Conservation (phyloP, 306 rosid genomes). For the Quercus robur region DNA sequence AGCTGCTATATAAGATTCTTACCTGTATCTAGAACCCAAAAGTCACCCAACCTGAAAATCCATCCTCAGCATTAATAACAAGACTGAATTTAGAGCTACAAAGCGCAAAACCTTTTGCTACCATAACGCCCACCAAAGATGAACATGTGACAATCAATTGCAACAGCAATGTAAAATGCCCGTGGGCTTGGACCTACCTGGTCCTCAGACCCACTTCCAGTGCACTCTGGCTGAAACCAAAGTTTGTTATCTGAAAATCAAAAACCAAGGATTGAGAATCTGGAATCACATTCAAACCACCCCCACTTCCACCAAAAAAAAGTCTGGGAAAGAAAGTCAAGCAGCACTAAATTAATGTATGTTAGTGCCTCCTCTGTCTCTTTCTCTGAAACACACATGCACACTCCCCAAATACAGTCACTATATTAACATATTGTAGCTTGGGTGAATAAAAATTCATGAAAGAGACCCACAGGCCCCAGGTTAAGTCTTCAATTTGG, state of each 20-base stretch:
- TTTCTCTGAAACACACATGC: not conserved
- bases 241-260: constrained; percentile 56
- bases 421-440: not conserved
- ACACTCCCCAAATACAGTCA: not conserved
- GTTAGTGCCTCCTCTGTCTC: too few species aligned
- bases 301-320: too few species aligned
- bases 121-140: constrained; percentile 90
- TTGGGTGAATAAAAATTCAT: not conserved
- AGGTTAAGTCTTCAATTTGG: too few species aligned
- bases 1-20: too few species aligned
- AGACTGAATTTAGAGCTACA: too few species aligned
- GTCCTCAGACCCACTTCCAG: constrained; percentile 74
- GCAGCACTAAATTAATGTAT: too few species aligned
- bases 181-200: constrained; percentile 87
- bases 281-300: not conserved
- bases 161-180: constrained; percentile 84
- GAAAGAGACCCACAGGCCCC: not conserved
- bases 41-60: too few species aligned
- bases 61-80: too few species aligned
- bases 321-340: rapidly evolving
- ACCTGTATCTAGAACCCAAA: too few species aligned
- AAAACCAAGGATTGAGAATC: constrained; percentile 12
- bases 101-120: constrained; percentile 49
- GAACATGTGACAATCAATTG: constrained; percentile 95
- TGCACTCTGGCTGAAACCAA: constrained; percentile 92